Base-by-base conservation (phyloP, 495 filamentous ascomycete genomes). In the Neurospora sp. region DNA sequence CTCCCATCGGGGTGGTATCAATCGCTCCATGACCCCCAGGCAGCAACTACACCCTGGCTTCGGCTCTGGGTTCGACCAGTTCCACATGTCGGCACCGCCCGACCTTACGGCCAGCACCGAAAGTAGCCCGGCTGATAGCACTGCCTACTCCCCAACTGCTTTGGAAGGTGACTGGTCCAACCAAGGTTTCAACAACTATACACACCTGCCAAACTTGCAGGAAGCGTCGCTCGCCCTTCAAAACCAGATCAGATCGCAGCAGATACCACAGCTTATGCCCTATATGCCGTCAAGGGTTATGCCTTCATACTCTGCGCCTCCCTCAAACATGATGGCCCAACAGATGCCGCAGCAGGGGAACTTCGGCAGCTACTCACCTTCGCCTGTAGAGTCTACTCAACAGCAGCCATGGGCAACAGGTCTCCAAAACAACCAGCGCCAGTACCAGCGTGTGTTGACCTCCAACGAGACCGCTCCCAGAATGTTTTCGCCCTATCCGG, bases 1-100 rank as follows among this genome's bases (percentile, higher is more conserved):
- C 31, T 89, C 89, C 3, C 92, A 94, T 78, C 88, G 89, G 40
- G 85, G 87, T 69, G 89, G 90, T 4, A 83, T 86, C 69, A 81
- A 87, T 77, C 83, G 82, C 81, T 86, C 72, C 85, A 86, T 42
- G 87, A 87, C 73, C 84, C 84, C 53, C 14, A 65, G 53, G 14
- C 78, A 80, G 42, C 80, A 80, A 59, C 78, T 79, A 59, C 79
- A 80, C 53, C 75, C 77, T 4, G 71, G 69, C 35, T 74, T 65
- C 27, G 27, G 53, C 53, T 65, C 53, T 35, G 53, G 27, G 53
- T 65, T 65, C 53, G 53, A 65, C 35, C 53, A 65, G 53, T 65
- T 82, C 22, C 82, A 80, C 12, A 78, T 81, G 73, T 78, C 79
- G 8, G 75, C 78, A 4, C 77, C 78, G 41, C 72, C 77, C 27